Conservation (phyloP, 75 land plant species). For the Larix kaempferi region DNA sequence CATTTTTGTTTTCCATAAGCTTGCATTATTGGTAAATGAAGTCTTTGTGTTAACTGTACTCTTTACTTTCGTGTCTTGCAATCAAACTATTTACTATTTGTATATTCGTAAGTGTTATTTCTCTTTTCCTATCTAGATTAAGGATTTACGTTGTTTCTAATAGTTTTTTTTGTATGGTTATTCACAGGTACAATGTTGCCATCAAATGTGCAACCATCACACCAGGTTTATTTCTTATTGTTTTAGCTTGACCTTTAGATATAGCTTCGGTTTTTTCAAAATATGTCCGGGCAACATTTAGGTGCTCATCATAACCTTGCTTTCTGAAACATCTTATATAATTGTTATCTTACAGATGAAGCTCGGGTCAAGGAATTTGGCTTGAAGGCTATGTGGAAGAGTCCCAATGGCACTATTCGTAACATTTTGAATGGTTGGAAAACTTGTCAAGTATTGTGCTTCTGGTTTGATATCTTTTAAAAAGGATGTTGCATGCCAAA, state of each 20-base stretch:
- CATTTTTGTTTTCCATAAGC: no score
- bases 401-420: slow-evolving; percentile 98
- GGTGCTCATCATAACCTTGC: not conserved
- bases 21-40: no score
- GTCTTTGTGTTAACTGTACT: no score
- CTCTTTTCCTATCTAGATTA: not conserved
- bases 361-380: slow-evolving; percentile 86
- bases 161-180: not conserved
- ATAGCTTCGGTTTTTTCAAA: not conserved
- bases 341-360: slow-evolving; percentile 58
- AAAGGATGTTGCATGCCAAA: not conserved
- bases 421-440: slow-evolving; percentile 89
- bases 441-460: not conserved
- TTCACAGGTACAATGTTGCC: slow-evolving; percentile 89
- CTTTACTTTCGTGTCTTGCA: no score
- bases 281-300: not conserved
- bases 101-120: not conserved
- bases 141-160: not conserved
- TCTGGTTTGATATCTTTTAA: not conserved
- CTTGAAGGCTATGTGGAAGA: slow-evolving; percentile 93
- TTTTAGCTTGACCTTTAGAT: not conserved
- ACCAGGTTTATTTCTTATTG: slow-evolving; percentile 54
- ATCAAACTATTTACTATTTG: not conserved
- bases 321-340: not conserved
- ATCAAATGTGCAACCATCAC: slow-evolving; percentile 99